Percentiles rank a stretch among this genome's conserved stretches.
These are phyloP conservation scores for Juglanconis oblonga DNA, from an alignment of 2,329 filamentous ascomycete species.

Conservation along the genomic window DNA sequence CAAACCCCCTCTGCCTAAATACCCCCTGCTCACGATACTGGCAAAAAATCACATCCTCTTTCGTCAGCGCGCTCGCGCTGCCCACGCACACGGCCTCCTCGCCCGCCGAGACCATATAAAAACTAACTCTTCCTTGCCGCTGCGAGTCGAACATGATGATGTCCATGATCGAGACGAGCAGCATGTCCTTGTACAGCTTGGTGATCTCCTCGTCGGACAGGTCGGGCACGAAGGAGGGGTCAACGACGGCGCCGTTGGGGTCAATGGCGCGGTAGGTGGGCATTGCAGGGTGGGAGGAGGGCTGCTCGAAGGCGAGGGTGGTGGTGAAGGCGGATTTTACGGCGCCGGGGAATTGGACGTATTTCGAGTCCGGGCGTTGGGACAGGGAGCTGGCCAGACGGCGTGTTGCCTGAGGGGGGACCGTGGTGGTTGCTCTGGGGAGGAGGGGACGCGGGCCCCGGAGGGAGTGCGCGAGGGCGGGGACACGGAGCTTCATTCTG, in stretches of 20 bases:
- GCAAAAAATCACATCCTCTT: slow-evolving; percentile 85
- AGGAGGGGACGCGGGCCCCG: slow-evolving; percentile 18
- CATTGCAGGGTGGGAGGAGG: slow-evolving; percentile 70
- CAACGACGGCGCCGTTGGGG: slow-evolving; percentile 80
- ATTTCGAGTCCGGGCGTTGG: slow-evolving; percentile 53
- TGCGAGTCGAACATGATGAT: slow-evolving; percentile 98
- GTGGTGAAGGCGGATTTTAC: slow-evolving; percentile 90
- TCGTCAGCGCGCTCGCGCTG: slow-evolving; percentile 77
- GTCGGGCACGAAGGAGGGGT: slow-evolving; percentile 66
- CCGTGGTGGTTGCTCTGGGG: not conserved
- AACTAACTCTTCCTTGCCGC: slow-evolving; percentile 86
- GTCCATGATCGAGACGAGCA: slow-evolving; percentile 81
- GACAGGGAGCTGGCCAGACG: slow-evolving; percentile 49
- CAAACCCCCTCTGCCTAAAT: slow-evolving; percentile 85
- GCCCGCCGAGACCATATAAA: slow-evolving; percentile 96
- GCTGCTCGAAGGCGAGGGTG: slow-evolving; percentile 72
- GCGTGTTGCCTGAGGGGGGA: slow-evolving; percentile 21
- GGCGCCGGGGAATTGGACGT: slow-evolving; percentile 84
- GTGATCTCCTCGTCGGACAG: slow-evolving; percentile 62
- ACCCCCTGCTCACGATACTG: slow-evolving; percentile 95
- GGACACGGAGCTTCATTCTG: slow-evolving; percentile 18
- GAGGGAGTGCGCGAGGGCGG: slow-evolving; percentile 11
- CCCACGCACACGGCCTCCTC: slow-evolving; percentile 94
- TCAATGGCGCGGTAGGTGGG: slow-evolving; percentile 91
- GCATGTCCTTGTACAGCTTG: slow-evolving; percentile 64